Conservation (phyloP, 2,329 filamentous ascomycete genomes). For the Lasiodiplodia sp. region DNA sequence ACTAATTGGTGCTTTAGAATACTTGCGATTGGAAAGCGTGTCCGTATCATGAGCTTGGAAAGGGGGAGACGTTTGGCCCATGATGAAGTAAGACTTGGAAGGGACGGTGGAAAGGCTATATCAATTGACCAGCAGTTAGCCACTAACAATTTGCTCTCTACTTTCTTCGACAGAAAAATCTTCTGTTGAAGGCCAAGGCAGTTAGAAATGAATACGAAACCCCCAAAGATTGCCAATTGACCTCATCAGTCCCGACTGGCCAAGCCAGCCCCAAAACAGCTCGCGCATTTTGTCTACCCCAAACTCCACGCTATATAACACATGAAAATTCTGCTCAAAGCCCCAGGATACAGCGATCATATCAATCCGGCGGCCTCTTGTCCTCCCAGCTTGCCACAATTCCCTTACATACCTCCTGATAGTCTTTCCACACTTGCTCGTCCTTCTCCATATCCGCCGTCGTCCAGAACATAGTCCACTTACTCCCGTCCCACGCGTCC, state of each 20-base stretch:
- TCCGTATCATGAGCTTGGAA: neutral
- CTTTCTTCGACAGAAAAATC: neutral
- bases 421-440: constrained; percentile 55
- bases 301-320: neutral
- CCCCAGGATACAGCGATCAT: no score
- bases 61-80: neutral
- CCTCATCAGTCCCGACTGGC: neutral
- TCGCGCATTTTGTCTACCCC: neutral
- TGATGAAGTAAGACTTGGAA: neutral
- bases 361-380: constrained; percentile 41
- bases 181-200: neutral
- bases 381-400: constrained; percentile 60
- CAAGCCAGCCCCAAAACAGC: neutral
- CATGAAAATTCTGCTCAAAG: neutral
- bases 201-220: neutral
- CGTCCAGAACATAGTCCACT: constrained; percentile 99
- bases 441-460: constrained; percentile 62
- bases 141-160: no score
- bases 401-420: constrained; percentile 56
- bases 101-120: neutral
- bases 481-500: constrained; percentile 67
- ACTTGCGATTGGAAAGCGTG: neutral
- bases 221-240: neutral
- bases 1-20: neutral
- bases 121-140: no score